Base-by-base conservation (phyloP, 129 eudicot species). In the Heracleum sosnowskyi region DNA sequence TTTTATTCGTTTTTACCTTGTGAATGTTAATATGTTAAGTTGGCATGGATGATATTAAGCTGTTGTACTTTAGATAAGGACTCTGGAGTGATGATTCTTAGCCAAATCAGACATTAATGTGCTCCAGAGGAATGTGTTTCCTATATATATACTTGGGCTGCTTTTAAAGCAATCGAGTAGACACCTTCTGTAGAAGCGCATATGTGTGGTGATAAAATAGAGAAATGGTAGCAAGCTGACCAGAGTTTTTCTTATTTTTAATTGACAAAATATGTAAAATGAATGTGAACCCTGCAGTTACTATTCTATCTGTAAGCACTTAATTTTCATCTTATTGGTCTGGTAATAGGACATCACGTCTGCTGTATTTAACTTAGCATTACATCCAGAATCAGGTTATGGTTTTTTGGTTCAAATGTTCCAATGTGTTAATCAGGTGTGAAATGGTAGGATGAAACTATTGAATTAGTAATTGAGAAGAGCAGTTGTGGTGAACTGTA, bases 41-140 rank as follows among this genome's bases (percentile, higher is more conserved):
- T 51, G n/a, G 7, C 6, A 49, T 49, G n/a, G 1, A 49, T 49
- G 3, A 49, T 49, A 0, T 49, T 49, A 49, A 49, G 57, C 49
- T 12, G 39, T 1, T 3, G 40, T 37, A n/a, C n/a, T n/a, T n/a
- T 28, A 62, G 12, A 13, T 2, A 1, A 9, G 20, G 39, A 66
- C 39, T 66, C 72, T 69, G 28, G 74, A 17, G 74, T 69, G 74
- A 69, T 69, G 74, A 36, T 69, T 69, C 74, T 69, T 69, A 69
- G 74, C 74, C 74, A 69, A 69, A 69, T 69, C 45, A 36, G 44
- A 69, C 74, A 68, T 69, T 69, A 46, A 69, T 69, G 74, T 69
- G 74, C 74, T 69, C 74, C 44, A 69, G 28, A 17, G 74, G n/a
- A 34, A 34, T 69, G n/a, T 69, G 44, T 35, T 63, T 63, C 69